Evolutionary conservation across 768 basidiomycete species (phyloP), one percentile per base, ranked within the genome.

Genomic region (Panellus pusillus): DNA sequence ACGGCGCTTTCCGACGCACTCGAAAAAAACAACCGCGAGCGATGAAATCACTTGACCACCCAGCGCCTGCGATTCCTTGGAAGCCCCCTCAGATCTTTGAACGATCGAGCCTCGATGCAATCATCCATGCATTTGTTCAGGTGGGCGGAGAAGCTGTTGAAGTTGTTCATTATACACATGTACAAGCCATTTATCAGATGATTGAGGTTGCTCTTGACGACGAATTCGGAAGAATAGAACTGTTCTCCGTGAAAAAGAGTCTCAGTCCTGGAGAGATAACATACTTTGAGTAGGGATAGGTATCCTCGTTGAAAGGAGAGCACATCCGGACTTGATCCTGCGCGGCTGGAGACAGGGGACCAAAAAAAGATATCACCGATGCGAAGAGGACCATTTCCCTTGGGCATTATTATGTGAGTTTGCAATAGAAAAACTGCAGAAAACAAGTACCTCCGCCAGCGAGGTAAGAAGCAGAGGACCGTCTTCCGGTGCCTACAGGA

Each of bases 271-370:
- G 13, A 13, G 15, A 15, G 13, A 13, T 47, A 11, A 51, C 60
- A 35, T 54, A 83, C 84, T 31, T 75, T 68, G n/a, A 87, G 65
- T 15, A 87, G 56, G 0, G 79, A 80, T 6, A 86, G 58, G 55
- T 78, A 74, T 0, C 79, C 83, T 24, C 76, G 67, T 55, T 87
- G 83, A 52, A 87, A 88, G 2, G 86, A 86, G 8, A 87, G 70
- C 0, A 63, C 56, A 0, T 66, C 58, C 0, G 58, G 55, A 44
- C 52, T 61, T n/a, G 68, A 68, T 32, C 72, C 78, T 2, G 75
- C 73, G 9, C 55, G 51, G 3, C 65, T 61, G 11, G 74, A 74
- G 27, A 86, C 74, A 1, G 63, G 57, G 0, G 69, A 62, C 74
- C 78, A 84, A 6, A 64, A 64, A 15, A 87, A 62, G 36, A 85